Evolutionary conservation across 1,284 basidiomycete species (phyloP).

Genomic region (Apiotrichum montevideense): DNA sequence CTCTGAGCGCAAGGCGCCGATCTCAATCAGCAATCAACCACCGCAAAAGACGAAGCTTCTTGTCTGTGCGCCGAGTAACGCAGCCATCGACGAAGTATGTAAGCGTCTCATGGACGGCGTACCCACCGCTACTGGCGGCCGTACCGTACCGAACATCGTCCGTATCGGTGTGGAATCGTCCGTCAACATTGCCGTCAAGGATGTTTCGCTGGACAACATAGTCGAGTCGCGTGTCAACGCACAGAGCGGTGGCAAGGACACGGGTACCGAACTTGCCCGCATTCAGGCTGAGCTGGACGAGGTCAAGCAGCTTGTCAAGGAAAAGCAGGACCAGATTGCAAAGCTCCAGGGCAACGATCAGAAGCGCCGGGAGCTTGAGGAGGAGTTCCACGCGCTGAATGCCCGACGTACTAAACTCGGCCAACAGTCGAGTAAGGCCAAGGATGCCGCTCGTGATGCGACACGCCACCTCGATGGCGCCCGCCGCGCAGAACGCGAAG

Average conservation of each 20-base stretch:
- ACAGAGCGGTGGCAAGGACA: slow-evolving; percentile 50
- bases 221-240: slow-evolving; percentile 69
- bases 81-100: slow-evolving; percentile 95
- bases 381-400: slow-evolving; percentile 65
- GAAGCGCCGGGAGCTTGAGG: slow-evolving; percentile 49
- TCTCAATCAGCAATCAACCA: slow-evolving; percentile 52
- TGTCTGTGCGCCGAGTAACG: slow-evolving; percentile 95
- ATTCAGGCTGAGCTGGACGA: slow-evolving; percentile 64
- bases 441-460: slow-evolving; percentile 70
- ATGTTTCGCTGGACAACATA: slow-evolving; percentile 78
- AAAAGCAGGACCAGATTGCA: slow-evolving; percentile 58
- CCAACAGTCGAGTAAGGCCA: slow-evolving; percentile 66
- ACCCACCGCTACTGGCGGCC: slow-evolving; percentile 55
- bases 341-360: slow-evolving; percentile 30
- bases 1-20: slow-evolving; percentile 55
- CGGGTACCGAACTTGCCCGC: slow-evolving; percentile 51
- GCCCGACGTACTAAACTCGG: slow-evolving; percentile 60
- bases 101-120: slow-evolving; percentile 76
- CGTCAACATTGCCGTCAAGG: slow-evolving; percentile 76
- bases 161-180: slow-evolving; percentile 75
- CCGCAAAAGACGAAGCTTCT: slow-evolving; percentile 67
- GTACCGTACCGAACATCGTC: slow-evolving; percentile 69
- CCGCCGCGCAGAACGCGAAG: slow-evolving; percentile 63
- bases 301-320: slow-evolving; percentile 57
- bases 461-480: slow-evolving; percentile 68